phyloP scores from a whole-genome alignment of 306 rosid genomes.

The Quercus robur region DNA sequence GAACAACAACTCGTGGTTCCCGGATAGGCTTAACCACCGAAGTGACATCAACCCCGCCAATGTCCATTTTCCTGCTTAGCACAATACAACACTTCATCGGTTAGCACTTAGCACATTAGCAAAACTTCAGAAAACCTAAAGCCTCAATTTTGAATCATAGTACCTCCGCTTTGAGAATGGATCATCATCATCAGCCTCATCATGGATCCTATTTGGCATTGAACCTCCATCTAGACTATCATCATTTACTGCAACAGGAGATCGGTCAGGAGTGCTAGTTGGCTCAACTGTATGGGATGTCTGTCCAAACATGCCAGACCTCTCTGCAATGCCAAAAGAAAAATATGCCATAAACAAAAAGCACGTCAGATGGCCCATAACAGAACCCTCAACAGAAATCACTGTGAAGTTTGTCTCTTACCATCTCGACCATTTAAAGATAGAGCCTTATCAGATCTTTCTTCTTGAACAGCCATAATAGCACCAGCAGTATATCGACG shows the following conservation, averaged over 20 bases:
- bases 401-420: conserved; percentile 31
- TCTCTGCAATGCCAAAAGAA: conserved; percentile 48
- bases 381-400: not conserved
- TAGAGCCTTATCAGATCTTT: conserved; percentile 62
- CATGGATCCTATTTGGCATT: conserved; percentile 42
- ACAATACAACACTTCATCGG: conserved; percentile 10
- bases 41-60: conserved; percentile 58
- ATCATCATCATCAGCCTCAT: conserved; percentile 83
- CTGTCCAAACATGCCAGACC: conserved; percentile 54
- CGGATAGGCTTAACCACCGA: conserved; percentile 90
- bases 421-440: conserved; percentile 71
- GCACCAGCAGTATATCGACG: conserved; percentile 67
- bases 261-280: conserved; percentile 53
- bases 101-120: conserved; percentile 23
- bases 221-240: conserved; percentile 61
- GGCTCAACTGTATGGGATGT: conserved; percentile 51
- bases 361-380: conserved; percentile 3
- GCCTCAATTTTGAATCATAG: conserved; percentile 12
- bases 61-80: conserved; percentile 77
- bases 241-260: conserved; percentile 49
- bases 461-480: conserved; percentile 58
- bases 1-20: conserved; percentile 98
- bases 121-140: conserved; percentile 15
- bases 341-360: conserved; percentile 17
- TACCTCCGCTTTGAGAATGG: conserved; percentile 86